These are phyloP conservation scores for Taiozyma onychis DNA, from an alignment of 1,139 yeast genomes.

Conservation along the genomic window DNA sequence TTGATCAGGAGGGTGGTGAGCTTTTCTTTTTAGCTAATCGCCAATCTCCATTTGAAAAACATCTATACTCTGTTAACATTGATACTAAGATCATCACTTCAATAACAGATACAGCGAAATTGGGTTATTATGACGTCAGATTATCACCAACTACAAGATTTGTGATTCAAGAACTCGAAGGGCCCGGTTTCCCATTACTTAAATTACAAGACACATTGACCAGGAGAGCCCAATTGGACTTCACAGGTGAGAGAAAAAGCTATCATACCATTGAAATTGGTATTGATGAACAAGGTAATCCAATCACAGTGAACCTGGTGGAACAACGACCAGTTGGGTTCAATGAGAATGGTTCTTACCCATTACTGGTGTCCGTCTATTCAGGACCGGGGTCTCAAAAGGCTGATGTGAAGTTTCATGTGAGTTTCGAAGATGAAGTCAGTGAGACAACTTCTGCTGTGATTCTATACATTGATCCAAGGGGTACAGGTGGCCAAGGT, in stretches of 20 bases:
- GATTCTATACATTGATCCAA: slow-evolving; percentile 71
- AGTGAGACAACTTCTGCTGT: slow-evolving; percentile 58
- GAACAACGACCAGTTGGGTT: slow-evolving; percentile 70
- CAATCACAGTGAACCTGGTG: slow-evolving; percentile 47
- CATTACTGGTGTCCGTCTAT: slow-evolving; percentile 68
- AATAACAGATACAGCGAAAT: slow-evolving; percentile 42
- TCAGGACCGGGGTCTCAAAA: slow-evolving; percentile 86
- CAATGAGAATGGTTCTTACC: slow-evolving; percentile 48
- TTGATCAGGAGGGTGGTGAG: slow-evolving; percentile 42
- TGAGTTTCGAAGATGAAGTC: slow-evolving; percentile 61
- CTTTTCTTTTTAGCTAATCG: slow-evolving; percentile 65
- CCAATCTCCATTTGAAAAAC: slow-evolving; percentile 50
- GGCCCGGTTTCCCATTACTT: slow-evolving; percentile 67
- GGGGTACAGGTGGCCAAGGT: slow-evolving; percentile 81
- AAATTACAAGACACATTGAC: slow-evolving; percentile 24
- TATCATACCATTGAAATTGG: slow-evolving; percentile 42
- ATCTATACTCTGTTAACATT: slow-evolving; percentile 43
- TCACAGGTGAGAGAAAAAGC: slow-evolving; percentile 45
- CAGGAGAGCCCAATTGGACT: slow-evolving; percentile 22
- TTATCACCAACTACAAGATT: slow-evolving; percentile 53
- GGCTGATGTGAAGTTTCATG: slow-evolving; percentile 42
- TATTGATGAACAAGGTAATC: slow-evolving; percentile 22
- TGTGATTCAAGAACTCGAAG: slow-evolving; percentile 50
- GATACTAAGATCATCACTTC: slow-evolving; percentile 26
- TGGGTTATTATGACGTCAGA: slow-evolving; percentile 51